phyloP scores from a whole-genome alignment of 805 yeast species.

The Kregervanrija fluxuum region DNA sequence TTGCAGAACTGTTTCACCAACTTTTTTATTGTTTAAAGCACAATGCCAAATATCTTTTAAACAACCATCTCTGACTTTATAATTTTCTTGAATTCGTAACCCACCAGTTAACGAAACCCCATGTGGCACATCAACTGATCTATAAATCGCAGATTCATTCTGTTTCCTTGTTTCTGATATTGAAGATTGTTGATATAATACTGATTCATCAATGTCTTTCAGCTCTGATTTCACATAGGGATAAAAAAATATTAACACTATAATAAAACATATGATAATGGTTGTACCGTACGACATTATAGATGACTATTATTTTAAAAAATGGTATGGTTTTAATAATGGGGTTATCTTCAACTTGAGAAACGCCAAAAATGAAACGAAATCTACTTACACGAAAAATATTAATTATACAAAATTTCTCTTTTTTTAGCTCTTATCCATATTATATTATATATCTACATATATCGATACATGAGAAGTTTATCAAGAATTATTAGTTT shows the following conservation, averaged over 20 bases:
- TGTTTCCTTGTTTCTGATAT: slow-evolving; percentile 55
- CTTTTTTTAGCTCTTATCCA: too few species aligned
- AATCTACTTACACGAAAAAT: too few species aligned
- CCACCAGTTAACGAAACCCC: slow-evolving; percentile 67
- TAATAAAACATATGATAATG: neutral
- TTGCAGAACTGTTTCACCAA: neutral
- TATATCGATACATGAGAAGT: too few species aligned
- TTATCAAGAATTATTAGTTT: too few species aligned
- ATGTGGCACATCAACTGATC: slow-evolving; percentile 68
- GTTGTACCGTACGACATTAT: too few species aligned
- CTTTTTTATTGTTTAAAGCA: slow-evolving; percentile 24
- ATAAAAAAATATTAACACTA: slow-evolving; percentile 13
- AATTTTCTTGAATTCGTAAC: slow-evolving; percentile 54
- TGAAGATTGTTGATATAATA: slow-evolving; percentile 57
- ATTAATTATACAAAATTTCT: too few species aligned
- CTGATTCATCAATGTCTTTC: slow-evolving; percentile 52
- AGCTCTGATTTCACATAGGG: slow-evolving; percentile 26
- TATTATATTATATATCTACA: too few species aligned
- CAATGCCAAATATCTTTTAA: slow-evolving; percentile 68
- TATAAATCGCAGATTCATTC: slow-evolving; percentile 68
- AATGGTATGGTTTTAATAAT: too few species aligned
- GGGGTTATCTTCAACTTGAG: too few species aligned
- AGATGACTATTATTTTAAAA: too few species aligned
- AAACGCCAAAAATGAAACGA: too few species aligned
- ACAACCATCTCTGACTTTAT: slow-evolving; percentile 67